These are phyloP conservation scores for Hyaloperonospora brassicae DNA, from an alignment of 352 stramenopile species.

Conservation along the genomic window DNA sequence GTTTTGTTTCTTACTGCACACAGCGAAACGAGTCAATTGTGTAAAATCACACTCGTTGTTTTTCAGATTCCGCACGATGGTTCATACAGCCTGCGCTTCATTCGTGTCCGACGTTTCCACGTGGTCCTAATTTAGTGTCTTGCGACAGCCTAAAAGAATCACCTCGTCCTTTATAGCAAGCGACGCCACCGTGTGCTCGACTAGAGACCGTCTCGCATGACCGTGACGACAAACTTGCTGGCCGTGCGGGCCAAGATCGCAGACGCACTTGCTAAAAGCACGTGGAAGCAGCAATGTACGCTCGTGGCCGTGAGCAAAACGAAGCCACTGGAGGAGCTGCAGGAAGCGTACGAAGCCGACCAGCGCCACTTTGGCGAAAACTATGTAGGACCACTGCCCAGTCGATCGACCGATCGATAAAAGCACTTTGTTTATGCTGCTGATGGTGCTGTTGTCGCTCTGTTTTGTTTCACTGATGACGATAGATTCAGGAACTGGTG, in stretches of 20 bases:
- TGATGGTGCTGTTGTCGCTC: too few relatives aligned
- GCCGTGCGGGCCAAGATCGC: constrained; percentile 50
- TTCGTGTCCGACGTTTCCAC: too few relatives aligned
- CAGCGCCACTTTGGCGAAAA: constrained; percentile 97
- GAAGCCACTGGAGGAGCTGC: constrained; percentile 85
- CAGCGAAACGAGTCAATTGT: too few relatives aligned
- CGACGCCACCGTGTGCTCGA: too few relatives aligned
- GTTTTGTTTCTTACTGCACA: too few relatives aligned
- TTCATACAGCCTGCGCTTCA: too few relatives aligned
- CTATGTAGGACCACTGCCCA: constrained; percentile 74
- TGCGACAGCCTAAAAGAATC: too few relatives aligned
- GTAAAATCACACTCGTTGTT: too few relatives aligned
- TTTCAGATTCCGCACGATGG: too few relatives aligned
- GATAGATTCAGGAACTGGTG: constrained; percentile 92
- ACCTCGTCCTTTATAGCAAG: too few relatives aligned
- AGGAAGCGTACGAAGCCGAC: constrained; percentile 85
- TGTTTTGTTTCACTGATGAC: neutral
- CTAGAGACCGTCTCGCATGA: constrained; percentile 9
- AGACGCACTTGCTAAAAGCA: constrained; percentile 45
- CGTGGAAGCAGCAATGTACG: constrained; percentile 56
- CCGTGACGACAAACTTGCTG: constrained; percentile 52
- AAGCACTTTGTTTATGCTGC: neutral
- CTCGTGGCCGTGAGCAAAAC: constrained; percentile 93
- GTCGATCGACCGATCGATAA: neutral
- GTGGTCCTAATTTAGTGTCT: too few relatives aligned